Evolutionary conservation across 345 rosid genomes (phyloP), one percentile per base, ranked within the genome.

Genomic region (Eucalyptus pumila): DNA sequence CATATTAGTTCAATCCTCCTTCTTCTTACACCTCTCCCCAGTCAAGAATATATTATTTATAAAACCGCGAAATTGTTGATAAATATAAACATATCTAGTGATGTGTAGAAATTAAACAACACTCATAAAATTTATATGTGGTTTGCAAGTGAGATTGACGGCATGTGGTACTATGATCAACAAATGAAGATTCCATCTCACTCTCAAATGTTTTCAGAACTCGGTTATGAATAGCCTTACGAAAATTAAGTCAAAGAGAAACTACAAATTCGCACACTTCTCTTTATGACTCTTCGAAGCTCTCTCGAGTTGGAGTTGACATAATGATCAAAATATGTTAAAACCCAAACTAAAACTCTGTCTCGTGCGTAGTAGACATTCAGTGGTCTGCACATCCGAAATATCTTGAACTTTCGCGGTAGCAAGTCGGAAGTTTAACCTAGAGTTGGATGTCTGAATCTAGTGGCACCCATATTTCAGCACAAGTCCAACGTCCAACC

Each of bases 11-110:
- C 37, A 65, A 65, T 65, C 16, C 72, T n/a, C 60, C 26, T 54
- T 23, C 26, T 27, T 27, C 60, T 51, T 51, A 51, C 56, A 51
- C 23, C 37, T 30, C 72, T 14, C 72, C 72, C 17, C 9, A 65
- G 0, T 7, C 34, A 65, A 65, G 42, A 15, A 32, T 8, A 16
- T 15, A 16, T 67, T 37, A 9, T 16, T n/a, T 17, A 17, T 9
- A 6, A 8, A 67, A 67, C 21, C 1, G 1, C 2, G 2, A 60
- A 60, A 5, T 7, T 2, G 1, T 14, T 1, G 3, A 67, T 67
- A 67, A 6, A 67, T 16, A 9, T 67, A 16, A 32, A 67, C 42
- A 15, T 4, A 32, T n/a, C 80, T 19, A 69, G 12, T 34, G 40
- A 67, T 17, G 12, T 32, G 24, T 69, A 34, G 12, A 34, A 34